Base-by-base conservation (phyloP, 2,329 filamentous ascomycete species). In the Fusarium setosum region DNA sequence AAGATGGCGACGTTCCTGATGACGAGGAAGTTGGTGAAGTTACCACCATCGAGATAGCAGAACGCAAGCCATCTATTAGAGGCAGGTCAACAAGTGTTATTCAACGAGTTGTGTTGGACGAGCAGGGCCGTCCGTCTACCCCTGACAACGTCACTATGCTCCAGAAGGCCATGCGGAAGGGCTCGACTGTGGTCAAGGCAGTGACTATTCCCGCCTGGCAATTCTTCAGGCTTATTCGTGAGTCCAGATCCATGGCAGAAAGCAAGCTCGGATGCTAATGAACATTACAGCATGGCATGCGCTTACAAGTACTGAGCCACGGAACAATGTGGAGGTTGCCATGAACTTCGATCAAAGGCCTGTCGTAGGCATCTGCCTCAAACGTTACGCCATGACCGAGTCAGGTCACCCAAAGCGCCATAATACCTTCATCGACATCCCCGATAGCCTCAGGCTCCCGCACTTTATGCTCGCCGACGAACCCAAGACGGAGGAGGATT, bases 151-250 rank as follows among this genome's bases (percentile, higher is more conserved):
- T 75, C 15, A 80, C 75, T 13, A 72, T 84, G 26, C 74, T 82
- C 37, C 79, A 81, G 62, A 81, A 75, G 75, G 79, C 68, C 76
- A 81, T 71, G 76, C 75, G 68, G 74, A 83, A 74, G 77, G 82
- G 69, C 10, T 86, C 84, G 12, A 83, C 80, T 3, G 82, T 84
- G 56, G 83, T 80, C 68, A 97, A 95, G 73, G 94, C 97, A 71
- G 92, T 98, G 13, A 90, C 95, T 59, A 97, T 98, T 82, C 95
- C 95, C 34, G 96, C 96, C 3, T 98, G 94, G 94, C 95, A 97
- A 73, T 97, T 98, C 74, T 98, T 97, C 79, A 93, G 92, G 72
- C 82, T 98, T 23, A 93, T 97, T 71, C 94, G 92, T 94, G 81
- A 80, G 91, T 84, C 71, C 63, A 52, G 6, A 23, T 17, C 9